Base-by-base conservation (phyloP, 768 basidiomycete genomes). In the Trametes meyenii region DNA sequence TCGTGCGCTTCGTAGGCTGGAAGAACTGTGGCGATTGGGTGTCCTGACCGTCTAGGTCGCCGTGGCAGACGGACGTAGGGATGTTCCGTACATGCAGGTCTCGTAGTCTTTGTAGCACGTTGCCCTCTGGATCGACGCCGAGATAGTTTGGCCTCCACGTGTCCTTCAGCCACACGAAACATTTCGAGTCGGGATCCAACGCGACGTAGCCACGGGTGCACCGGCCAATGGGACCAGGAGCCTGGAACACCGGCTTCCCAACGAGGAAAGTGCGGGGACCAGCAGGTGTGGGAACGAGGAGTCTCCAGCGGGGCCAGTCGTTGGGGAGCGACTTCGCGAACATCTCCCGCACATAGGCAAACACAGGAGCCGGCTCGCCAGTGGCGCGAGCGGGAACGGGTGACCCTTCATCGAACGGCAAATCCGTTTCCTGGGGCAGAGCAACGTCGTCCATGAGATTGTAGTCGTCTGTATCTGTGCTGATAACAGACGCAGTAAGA, bases 151-250 rank as follows among this genome's bases (percentile, higher is more conserved):
- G 23, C 14, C 45, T 29, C 60, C 60, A 61, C 1, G 54, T 50
- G 19, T 61, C 60, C 48, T 61, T 61, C 26, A 63, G 39, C 36
- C 44, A 55, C 13, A 55, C 62, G 36, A 63, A 55, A 4, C 38
- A 35, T 13, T 26, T 17, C 19, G n/a, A 43, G 19, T 42, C 39
- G 40, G 45, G 10, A 26, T 66, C 65, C 24, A 53, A 35, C 1
- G 65, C 65, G 16, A 63, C 51, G 44, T 63, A 63, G 5, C 59
- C 48, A 3, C 43, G 49, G 5, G 49, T 57, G 1, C 42, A 50
- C 24, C 61, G 61, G 8, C 55, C 49, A 8, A 42, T 6, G 13
- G 43, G 5, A 4, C 46, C 53, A 7, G 39, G 21, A 2, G n/a
- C 39, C 2, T 42, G 8, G 53, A 55, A 55, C 13, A 1, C 12